Evolutionary conservation across 331 rosid species (phyloP).

Genomic region (Quercus phellos): DNA sequence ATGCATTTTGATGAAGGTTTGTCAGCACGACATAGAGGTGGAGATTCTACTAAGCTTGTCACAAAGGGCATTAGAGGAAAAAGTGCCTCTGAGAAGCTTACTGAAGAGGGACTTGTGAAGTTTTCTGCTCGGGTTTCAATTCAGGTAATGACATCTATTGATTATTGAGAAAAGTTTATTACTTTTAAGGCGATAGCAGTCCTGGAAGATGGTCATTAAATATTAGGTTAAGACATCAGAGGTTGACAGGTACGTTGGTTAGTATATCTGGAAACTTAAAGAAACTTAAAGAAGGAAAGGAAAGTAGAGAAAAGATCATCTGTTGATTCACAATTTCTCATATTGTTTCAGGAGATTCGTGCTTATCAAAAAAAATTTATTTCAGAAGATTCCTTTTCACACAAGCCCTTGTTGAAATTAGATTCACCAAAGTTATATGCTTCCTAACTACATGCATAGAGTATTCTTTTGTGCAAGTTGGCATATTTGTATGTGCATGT

Average conservation of each 20-base stretch:
- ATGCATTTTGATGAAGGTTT: conserved; percentile 93
- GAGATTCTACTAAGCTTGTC: conserved; percentile 75
- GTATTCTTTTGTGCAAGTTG: not conserved
- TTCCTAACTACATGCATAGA: not conserved
- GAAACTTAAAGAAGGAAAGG: not conserved
- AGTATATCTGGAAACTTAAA: not conserved
- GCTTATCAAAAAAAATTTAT: not conserved
- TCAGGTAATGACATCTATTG: conserved; percentile 60
- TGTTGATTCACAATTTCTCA: not conserved
- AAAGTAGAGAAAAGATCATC: not conserved
- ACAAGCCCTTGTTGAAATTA: not conserved
- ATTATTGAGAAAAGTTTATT: conserved; percentile 6
- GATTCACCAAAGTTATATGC: not conserved
- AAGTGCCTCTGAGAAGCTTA: conserved; percentile 76
- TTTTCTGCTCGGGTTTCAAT: conserved; percentile 84
- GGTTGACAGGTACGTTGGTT: not conserved
- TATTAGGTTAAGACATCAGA: not conserved
- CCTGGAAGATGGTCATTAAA: not conserved
- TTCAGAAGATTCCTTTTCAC: not conserved
- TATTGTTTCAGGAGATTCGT: not conserved
- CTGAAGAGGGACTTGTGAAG: conserved; percentile 93
- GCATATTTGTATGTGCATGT: not conserved
- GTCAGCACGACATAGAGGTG: conserved; percentile 83
- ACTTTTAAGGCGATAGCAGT: conserved; percentile 1
- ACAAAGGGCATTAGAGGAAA: conserved; percentile 75